Base-by-base conservation (phyloP, 2,329 filamentous ascomycete species). In the Beauveria asiatica region DNA sequence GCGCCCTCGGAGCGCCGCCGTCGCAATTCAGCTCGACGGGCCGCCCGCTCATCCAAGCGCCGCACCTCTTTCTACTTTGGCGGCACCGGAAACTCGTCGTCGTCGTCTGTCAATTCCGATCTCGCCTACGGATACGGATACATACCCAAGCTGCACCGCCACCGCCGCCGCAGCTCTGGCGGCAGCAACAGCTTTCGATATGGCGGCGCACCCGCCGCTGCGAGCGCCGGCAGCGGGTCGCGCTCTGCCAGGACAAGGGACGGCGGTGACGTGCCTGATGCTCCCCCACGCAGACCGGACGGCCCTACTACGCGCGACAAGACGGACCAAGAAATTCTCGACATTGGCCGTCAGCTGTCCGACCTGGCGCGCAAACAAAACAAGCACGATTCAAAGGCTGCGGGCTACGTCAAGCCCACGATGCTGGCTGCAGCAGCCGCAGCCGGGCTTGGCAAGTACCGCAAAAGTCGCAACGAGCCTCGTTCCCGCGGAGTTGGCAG, bases 31-130 rank as follows among this genome's bases (percentile, higher is more conserved):
- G 65, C 64, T 30, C 41, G 45, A 11, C 46, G 46, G 7, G 30
- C 56, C 8, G 56, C 60, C 13, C 55, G 60, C 39, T 45, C 60
- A 2, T 55, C 49, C 19, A 59, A 59, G 57, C 55, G 56, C 9
- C 56, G 56, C 16, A 49, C 44, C 10, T 44, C 41, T 57, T 77
- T 86, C 46, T 80, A 78, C 60, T 80, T 84, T 65, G 77, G 75
- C 37, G 60, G 45, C 39, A 23, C 46, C 33, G 60, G 70, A 59
- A 87, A 85, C 66, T 86, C 82, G 2, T 89, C 85, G 1, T 86
- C 83, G 2, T 88, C 85, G 0, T 87, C 85, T 1, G 77, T 88
- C 59, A 84, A 88, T 70, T 83, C 81, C 21, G 87, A 90, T 68
- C 73, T 89, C 62, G 86, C 86, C 10, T 89, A 88, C 68, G 86